Evolutionary conservation across 2,329 filamentous ascomycete genomes (phyloP), one percentile per base, ranked within the genome.

Genomic region (Ophiognomonia clavigignenti-juglandacearum): DNA sequence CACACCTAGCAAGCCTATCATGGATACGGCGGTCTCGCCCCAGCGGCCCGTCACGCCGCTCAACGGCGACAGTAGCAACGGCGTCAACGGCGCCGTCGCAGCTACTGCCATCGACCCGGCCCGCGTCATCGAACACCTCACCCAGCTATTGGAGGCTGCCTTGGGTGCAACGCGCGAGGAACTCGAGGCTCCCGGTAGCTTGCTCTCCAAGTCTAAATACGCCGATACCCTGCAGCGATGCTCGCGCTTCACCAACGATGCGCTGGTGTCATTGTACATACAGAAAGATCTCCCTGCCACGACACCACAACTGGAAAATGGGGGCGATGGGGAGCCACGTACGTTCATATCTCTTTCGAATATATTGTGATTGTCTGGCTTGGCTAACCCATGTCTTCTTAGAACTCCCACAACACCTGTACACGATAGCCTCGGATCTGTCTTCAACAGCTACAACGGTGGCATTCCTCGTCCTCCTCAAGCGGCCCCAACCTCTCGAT

Each of bases 401-500:
- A 77, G 70, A 64, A 40, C 58, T 68, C n/a, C 59, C 68, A 53
- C 71, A 70, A 48, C 91, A 91, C 68, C 77, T 77, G 41, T 98
- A 95, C 65, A 85, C 78, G 18, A 77, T 97, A 53, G 85, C 88
- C 36, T 81, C 83, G 54, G 91, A 97, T 61, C 82, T 97, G 55
- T 83, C 85, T 23, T 86, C 86, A 40, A 84, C 86, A 26, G 74
- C 85, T 38, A 84, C 84, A n/a, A 95, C 90, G 37, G 80, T 86
- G 38, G 85, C 88, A 40, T 96, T 88, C 56, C 83, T 97, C 54
- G 87, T 90, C 47, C 81, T 98, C 58, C 79, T 96, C 56, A 98
- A 98, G 73, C 83, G 89, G 46, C 86, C 92, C 45, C 82, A 85
- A 63, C 87, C 91, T 43, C 88, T 98, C 69, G 88, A 96, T 65